Conservation (phyloP, 805 yeast genomes). For the Yamadazyma laniorum region DNA sequence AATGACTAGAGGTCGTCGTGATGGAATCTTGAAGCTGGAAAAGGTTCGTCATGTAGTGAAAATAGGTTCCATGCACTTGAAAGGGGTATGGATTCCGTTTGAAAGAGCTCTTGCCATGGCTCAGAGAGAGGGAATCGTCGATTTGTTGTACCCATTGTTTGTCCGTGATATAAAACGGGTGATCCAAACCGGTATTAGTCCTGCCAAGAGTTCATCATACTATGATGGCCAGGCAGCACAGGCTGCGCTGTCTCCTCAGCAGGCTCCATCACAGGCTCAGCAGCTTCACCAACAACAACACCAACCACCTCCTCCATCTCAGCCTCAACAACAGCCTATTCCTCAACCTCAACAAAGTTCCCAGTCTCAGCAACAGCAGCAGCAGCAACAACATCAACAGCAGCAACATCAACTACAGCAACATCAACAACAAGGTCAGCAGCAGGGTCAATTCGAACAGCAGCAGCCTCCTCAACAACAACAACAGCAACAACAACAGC, state of each 20-base stretch:
- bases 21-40: conserved; percentile 77
- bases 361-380: conserved; percentile 4
- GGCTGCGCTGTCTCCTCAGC: conserved; percentile 2
- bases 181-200: conserved; percentile 46
- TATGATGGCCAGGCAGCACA: conserved; percentile 12
- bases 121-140: conserved; percentile 71
- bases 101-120: conserved; percentile 82
- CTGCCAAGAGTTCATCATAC: conserved; percentile 20
- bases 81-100: conserved; percentile 90
- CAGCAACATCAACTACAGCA: conserved; percentile 1
- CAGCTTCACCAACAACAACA: background rate
- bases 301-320: conserved; percentile 1
- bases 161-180: conserved; percentile 69
- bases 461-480: conserved; percentile 8
- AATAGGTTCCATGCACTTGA: conserved; percentile 82
- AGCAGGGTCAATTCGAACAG: conserved; percentile 9
- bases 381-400: conserved; percentile 3
- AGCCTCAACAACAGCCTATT: background rate
- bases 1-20: conserved; percentile 85
- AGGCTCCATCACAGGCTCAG: conserved; percentile 1
- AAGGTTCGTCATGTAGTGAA: conserved; percentile 77
- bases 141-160: conserved; percentile 63
- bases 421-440: conserved; percentile 14
- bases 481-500: background rate
- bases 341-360: conserved; percentile 2